Conservation (phyloP, 306 rosid genomes). For the Prunus padus region DNA sequence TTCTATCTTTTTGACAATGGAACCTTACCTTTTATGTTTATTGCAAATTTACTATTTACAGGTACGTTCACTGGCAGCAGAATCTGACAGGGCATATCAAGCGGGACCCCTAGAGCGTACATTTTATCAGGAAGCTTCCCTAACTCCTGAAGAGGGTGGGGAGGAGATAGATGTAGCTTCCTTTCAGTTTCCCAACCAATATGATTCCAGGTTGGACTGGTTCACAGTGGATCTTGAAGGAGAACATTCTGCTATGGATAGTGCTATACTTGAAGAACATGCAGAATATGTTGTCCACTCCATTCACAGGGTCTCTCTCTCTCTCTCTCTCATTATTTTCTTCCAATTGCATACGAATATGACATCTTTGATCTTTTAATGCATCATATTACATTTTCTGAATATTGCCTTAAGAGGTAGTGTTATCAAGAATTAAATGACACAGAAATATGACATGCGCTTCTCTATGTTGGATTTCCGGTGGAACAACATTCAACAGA, state of each 20-base stretch:
- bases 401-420: background rate
- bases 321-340: constrained; percentile 30
- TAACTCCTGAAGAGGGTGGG: constrained; percentile 63
- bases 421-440: background rate
- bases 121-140: constrained; percentile 68
- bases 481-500: background rate
- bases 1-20: background rate
- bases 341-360: constrained; percentile 11
- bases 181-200: constrained; percentile 59
- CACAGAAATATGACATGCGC: background rate
- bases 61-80: constrained; percentile 96
- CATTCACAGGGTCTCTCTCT: constrained; percentile 73
- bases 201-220: constrained; percentile 81
- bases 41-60: constrained; percentile 13
- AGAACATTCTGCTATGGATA: constrained; percentile 98
- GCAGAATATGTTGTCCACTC: constrained; percentile 82
- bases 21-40: background rate
- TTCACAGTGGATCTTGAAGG: constrained; percentile 96
- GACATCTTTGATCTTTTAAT: background rate
- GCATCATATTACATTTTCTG: background rate
- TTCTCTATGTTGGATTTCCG: background rate
- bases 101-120: constrained; percentile 78
- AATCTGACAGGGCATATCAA: constrained; percentile 90
- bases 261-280: constrained; percentile 87
- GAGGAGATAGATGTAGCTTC: constrained; percentile 34